Conservation (phyloP, 371 early-diverging fungal genomes). For the Mortierella sp. region DNA sequence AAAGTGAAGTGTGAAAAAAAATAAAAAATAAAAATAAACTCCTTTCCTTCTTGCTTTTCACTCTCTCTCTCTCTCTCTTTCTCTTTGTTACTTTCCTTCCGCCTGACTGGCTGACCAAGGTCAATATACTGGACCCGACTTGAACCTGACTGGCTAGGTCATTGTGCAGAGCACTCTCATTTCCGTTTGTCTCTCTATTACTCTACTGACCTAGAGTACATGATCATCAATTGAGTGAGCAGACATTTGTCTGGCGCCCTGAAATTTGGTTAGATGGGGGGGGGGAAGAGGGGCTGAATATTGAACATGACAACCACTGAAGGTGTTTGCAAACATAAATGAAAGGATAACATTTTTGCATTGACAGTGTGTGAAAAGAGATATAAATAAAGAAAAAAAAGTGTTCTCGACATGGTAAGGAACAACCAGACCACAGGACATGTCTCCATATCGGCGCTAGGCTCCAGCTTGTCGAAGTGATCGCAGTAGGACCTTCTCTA, state of each 20-base stretch:
- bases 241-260: conserved; percentile 2
- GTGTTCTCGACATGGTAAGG: conserved; percentile 49
- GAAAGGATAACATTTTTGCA: not conserved
- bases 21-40: not conserved
- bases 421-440: conserved; percentile 25
- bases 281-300: not conserved
- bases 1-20: not conserved
- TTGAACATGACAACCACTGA: not conserved
- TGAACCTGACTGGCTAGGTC: conserved; percentile 2
- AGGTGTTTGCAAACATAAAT: not conserved
- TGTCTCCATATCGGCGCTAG: conserved; percentile 17
- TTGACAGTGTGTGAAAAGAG: not conserved
- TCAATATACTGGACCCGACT: not conserved
- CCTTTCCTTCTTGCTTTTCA: too few species aligned
- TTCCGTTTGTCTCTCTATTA: too few species aligned
- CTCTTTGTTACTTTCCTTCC: not conserved
- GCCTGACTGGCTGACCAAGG: not conserved
- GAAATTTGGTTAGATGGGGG: not conserved
- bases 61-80: not conserved
- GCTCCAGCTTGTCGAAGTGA: conserved; percentile 45
- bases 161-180: not conserved
- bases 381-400: not conserved
- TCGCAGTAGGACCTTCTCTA: conserved; percentile 38
- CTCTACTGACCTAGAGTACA: too few species aligned
- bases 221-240: too few species aligned